Evolutionary conservation across 2,329 filamentous ascomycete species (phyloP).

Genomic region (Gaeumannomyces sp.): DNA sequence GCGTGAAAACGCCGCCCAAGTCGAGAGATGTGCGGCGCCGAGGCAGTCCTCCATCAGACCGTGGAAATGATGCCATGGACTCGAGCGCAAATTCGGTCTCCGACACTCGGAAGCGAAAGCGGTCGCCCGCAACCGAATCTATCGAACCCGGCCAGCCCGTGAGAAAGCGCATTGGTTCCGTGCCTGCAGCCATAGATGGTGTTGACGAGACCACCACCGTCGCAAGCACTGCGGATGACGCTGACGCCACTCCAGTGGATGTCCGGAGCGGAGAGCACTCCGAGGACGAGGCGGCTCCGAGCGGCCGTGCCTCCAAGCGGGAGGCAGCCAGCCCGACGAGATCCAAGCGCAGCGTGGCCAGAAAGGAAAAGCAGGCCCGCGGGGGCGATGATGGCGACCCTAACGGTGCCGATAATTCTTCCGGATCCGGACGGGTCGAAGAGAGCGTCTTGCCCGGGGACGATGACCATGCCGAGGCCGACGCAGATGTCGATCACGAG

Average conservation of each 20-base stretch:
- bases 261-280: constrained; percentile 26
- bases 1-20: constrained; percentile 22
- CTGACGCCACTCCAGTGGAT: constrained; percentile 18
- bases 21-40: constrained; percentile 11
- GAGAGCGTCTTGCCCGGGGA: constrained; percentile 18
- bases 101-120: constrained; percentile 45
- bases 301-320: constrained; percentile 17
- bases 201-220: constrained; percentile 30
- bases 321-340: constrained; percentile 18
- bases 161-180: constrained; percentile 49
- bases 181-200: constrained; percentile 31
- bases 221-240: constrained; percentile 23
- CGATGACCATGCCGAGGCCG: constrained; percentile 21
- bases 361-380: constrained; percentile 21
- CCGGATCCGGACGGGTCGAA: constrained; percentile 11
- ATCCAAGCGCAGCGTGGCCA: constrained; percentile 27
- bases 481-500: constrained; percentile 37
- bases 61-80: constrained; percentile 19
- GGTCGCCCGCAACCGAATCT: constrained; percentile 37
- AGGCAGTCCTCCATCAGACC: constrained; percentile 12
- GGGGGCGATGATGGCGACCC: constrained; percentile 3
- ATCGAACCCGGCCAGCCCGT: constrained; percentile 41
- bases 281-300: constrained; percentile 21
- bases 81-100: constrained; percentile 23
- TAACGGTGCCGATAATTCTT: background rate